Percentiles rank a stretch among this genome's conserved stretches.
Conservation (phyloP, 768 basidiomycete species). For the Rhizopogon roseolus region DNA sequence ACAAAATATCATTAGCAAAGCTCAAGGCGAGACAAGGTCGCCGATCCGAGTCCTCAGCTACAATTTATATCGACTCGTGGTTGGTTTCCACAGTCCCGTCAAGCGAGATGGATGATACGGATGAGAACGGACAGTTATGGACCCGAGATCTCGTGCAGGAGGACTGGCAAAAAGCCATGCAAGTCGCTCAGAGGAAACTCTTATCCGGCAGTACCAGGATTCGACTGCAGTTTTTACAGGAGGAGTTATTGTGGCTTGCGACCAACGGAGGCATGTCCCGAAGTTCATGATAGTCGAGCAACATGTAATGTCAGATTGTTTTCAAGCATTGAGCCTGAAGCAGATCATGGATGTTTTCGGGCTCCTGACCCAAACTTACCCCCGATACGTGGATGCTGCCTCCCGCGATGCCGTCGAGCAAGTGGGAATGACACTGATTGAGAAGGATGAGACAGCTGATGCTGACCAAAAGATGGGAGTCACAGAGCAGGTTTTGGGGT, state of each 20-base stretch:
- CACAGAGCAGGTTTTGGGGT: constrained; percentile 67
- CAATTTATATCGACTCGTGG: constrained; percentile 63
- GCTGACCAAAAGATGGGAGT: constrained; percentile 51
- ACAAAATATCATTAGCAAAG: constrained; percentile 35
- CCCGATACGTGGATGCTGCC: constrained; percentile 67
- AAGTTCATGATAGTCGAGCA: neutral
- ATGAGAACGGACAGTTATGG: constrained; percentile 34
- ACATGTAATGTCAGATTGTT: constrained; percentile 2
- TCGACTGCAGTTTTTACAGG: constrained; percentile 55
- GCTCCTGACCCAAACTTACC: constrained; percentile 70
- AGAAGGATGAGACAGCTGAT: constrained; percentile 50
- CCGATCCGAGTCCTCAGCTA: constrained; percentile 24
- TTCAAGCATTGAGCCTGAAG: constrained; percentile 51
- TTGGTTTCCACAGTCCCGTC: constrained; percentile 40
- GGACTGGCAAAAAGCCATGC: constrained; percentile 53
- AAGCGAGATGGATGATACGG: constrained; percentile 27
- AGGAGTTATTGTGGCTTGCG: constrained; percentile 54
- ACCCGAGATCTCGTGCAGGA: constrained; percentile 45
- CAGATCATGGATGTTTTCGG: constrained; percentile 69
- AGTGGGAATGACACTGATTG: constrained; percentile 59
- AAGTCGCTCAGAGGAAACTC: constrained; percentile 47
- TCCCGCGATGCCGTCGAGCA: constrained; percentile 71
- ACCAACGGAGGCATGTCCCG: constrained; percentile 48
- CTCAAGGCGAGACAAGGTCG: constrained; percentile 43
- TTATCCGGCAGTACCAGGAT: constrained; percentile 49